Percentiles rank a stretch among this genome's conserved stretches.
Conservation (phyloP, 371 early-diverging fungal genomes). For the Homolaphlyctis polyrhiza region DNA sequence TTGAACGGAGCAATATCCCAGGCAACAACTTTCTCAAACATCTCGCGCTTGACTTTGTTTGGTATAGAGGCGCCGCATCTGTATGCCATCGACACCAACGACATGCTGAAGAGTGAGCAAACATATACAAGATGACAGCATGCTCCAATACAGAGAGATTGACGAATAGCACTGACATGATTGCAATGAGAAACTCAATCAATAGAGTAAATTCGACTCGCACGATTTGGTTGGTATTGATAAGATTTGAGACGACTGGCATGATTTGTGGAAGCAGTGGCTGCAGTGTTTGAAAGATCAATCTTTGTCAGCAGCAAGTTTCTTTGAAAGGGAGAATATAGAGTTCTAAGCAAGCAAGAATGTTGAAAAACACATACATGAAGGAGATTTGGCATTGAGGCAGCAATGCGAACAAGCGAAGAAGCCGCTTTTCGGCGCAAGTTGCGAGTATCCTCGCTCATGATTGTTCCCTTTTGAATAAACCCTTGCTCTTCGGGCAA, state of each 20-base stretch:
- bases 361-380: slow-evolving; percentile 14
- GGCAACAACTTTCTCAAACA: not conserved
- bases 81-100: not conserved
- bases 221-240: not conserved
- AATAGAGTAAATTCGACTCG: slow-evolving; percentile 27
- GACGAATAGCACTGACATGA: slow-evolving; percentile 20
- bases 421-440: slow-evolving; percentile 37
- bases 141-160: not conserved
- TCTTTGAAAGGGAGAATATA: too few species aligned
- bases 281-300: too few species aligned
- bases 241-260: not conserved
- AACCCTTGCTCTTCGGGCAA: slow-evolving; percentile 20
- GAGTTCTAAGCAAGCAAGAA: too few species aligned
- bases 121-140: not conserved
- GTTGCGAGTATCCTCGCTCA: slow-evolving; percentile 20
- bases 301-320: too few species aligned
- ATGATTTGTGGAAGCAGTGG: slow-evolving; percentile 3
- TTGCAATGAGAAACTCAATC: slow-evolving; percentile 35
- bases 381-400: slow-evolving; percentile 40
- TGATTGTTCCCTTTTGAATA: slow-evolving; percentile 2
- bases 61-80: not conserved
- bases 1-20: not conserved
- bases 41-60: not conserved
- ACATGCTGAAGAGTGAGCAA: not conserved
- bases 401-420: slow-evolving; percentile 40